These are phyloP conservation scores for Colletotrichum salicis DNA, from an alignment of 2,329 filamentous ascomycete genomes.

Conservation along the genomic window DNA sequence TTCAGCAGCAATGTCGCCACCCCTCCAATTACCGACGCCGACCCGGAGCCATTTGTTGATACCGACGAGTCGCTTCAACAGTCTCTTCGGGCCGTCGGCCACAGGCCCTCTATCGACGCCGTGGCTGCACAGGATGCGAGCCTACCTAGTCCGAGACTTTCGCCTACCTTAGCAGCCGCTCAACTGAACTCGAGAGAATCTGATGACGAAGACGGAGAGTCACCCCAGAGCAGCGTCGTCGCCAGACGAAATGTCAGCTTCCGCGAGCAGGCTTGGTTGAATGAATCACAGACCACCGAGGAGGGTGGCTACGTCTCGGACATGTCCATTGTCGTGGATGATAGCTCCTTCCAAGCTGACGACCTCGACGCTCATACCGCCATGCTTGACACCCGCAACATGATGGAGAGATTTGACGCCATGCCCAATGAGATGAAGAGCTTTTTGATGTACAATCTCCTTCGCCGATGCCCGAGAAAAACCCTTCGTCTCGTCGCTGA, in stretches of 20 bases:
- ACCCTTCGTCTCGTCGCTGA: slow-evolving; percentile 90
- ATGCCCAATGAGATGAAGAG: slow-evolving; percentile 93
- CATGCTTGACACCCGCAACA: slow-evolving; percentile 82
- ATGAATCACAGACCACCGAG: slow-evolving; percentile 55
- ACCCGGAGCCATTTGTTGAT: slow-evolving; percentile 70
- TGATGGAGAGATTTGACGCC: slow-evolving; percentile 90
- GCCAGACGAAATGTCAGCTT: slow-evolving; percentile 28
- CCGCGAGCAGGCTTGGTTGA: slow-evolving; percentile 43
- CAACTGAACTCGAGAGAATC: slow-evolving; percentile 56
- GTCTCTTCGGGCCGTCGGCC: slow-evolving; percentile 58
- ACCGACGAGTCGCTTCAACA: slow-evolving; percentile 60
- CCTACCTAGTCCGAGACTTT: slow-evolving; percentile 92
- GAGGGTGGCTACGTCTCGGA: slow-evolving; percentile 47
- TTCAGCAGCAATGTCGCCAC: slow-evolving; percentile 76
- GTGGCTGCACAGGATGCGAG: slow-evolving; percentile 86
- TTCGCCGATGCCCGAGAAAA: slow-evolving; percentile 86
- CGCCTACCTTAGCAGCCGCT: slow-evolving; percentile 84
- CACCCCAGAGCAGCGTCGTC: slow-evolving; percentile 24
- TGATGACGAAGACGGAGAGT: slow-evolving; percentile 56
- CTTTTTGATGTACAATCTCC: slow-evolving; percentile 95
- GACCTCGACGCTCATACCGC: slow-evolving; percentile 49
- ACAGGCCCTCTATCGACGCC: slow-evolving; percentile 70
- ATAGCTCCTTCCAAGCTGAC: slow-evolving; percentile 42
- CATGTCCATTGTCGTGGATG: slow-evolving; percentile 24
- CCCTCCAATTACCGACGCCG: slow-evolving; percentile 79